Percentiles rank a stretch among this genome's conserved stretches.
phyloP scores from a whole-genome alignment of 139 green algal species.

The Coccomyxa sp. region DNA sequence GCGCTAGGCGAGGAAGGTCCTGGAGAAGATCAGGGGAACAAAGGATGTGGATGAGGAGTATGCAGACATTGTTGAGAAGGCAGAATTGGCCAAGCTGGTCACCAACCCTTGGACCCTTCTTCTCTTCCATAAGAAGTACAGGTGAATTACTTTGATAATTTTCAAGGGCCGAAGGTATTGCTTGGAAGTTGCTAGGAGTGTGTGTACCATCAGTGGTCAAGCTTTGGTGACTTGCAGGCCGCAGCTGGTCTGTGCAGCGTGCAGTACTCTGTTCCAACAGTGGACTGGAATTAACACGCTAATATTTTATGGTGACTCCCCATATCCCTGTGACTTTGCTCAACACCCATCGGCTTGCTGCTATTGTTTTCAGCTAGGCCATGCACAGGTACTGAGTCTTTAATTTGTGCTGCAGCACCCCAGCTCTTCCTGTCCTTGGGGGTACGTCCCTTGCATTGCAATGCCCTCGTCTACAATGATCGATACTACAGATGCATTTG shows the following conservation, averaged over 20 bases:
- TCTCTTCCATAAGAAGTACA: not conserved
- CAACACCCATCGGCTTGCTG: too few species aligned
- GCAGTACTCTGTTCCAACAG: constrained; percentile 61
- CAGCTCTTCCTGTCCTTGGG: constrained; percentile 17
- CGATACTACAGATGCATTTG: not conserved
- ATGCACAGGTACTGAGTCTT: too few species aligned
- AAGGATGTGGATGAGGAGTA: constrained; percentile 27
- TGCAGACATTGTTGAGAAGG: constrained; percentile 34
- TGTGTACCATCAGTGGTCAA: not conserved
- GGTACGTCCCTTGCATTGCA: not conserved
- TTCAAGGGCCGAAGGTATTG: not conserved
- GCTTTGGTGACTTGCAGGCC: constrained; percentile 13
- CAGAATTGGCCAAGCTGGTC: constrained; percentile 13
- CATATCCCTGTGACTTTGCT: too few species aligned
- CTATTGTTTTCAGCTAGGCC: too few species aligned
- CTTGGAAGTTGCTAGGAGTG: too few species aligned
- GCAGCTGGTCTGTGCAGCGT: constrained; percentile 43
- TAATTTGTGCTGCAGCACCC: not conserved
- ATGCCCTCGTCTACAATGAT: not conserved
- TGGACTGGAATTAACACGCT: constrained; percentile 56
- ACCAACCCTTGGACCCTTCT: constrained; percentile 29
- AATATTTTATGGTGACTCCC: constrained; percentile 42
- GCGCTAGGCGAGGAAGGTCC: constrained; percentile 14
- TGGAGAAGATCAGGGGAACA: constrained; percentile 14
- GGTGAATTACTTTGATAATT: not conserved